Conservation (phyloP, 225 moss, liverwort and hornwort species). For the Bryum argenteum region DNA sequence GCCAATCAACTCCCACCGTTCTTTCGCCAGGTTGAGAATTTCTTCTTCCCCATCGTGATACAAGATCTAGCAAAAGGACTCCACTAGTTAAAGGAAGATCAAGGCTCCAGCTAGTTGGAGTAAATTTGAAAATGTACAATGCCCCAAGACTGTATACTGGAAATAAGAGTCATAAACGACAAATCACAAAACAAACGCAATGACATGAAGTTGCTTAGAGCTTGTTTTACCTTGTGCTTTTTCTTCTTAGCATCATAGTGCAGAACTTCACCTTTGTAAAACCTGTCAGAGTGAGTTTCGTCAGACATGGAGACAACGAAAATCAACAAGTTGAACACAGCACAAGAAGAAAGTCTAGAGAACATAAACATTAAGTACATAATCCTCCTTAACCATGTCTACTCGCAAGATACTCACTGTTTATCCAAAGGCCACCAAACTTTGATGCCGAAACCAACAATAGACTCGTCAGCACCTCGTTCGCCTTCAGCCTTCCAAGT, state of each 20-base stretch:
- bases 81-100: constrained; percentile 5
- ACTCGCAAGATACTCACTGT: constrained; percentile 49
- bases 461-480: constrained; percentile 63
- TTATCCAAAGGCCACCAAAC: constrained; percentile 99
- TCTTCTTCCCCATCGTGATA: constrained; percentile 91
- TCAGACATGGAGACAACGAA: constrained; percentile 12
- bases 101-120: not conserved
- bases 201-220: not conserved
- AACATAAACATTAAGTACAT: not conserved
- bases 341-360: not conserved
- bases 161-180: not conserved
- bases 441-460: constrained; percentile 80
- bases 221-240: constrained; percentile 74
- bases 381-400: not conserved
- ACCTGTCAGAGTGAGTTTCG: constrained; percentile 52
- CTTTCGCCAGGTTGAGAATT: constrained; percentile 61
- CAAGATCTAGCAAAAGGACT: constrained; percentile 54
- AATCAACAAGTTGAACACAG: not conserved
- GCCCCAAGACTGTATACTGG: not conserved
- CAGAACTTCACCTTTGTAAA: constrained; percentile 76
- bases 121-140: not conserved
- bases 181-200: not conserved
- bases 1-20: constrained; percentile 69
- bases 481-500: constrained; percentile 52
- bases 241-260: constrained; percentile 83